A percentile compares a stretch with the other conserved stretches of the same genome.
phyloP scores from a whole-genome alignment of 106 monocot genomes.

The Acorus calamus region DNA sequence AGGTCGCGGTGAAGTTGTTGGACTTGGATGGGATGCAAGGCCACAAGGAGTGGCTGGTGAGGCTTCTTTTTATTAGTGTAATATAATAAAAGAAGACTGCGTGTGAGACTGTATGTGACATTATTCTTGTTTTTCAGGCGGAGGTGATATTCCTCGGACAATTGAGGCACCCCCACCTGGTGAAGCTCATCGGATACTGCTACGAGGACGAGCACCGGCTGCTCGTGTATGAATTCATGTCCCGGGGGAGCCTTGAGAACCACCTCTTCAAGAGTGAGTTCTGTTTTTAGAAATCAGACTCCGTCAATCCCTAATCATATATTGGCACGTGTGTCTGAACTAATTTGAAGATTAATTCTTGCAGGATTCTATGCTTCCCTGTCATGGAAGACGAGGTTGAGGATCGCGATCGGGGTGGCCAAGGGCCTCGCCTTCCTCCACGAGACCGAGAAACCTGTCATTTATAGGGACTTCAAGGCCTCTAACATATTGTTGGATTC shows the following conservation, averaged over 20 bases:
- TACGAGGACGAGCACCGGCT: constrained; percentile 50
- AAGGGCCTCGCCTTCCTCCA: constrained; percentile 31
- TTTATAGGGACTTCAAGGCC: constrained; percentile 32
- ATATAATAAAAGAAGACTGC: no score
- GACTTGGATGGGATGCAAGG: constrained; percentile 47
- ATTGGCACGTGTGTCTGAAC: no score
- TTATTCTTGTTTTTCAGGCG: constrained; percentile 14
- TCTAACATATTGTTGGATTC: constrained; percentile 35
- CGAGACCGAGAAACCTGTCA: constrained; percentile 24
- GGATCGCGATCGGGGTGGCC: constrained; percentile 26
- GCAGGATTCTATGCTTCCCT: constrained; percentile 20
- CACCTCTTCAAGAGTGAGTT: constrained; percentile 45
- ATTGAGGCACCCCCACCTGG: constrained; percentile 42
- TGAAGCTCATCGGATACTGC: constrained; percentile 59
- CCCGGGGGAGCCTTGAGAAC: constrained; percentile 47
- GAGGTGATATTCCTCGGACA: constrained; percentile 49
- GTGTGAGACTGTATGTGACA: no score
- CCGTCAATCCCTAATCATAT: background rate
- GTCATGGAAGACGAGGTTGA: constrained; percentile 26
- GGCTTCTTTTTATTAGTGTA: background rate
- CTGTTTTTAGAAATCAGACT: background rate
- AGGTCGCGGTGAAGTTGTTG: constrained; percentile 50
- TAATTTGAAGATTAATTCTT: background rate
- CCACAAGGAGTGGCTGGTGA: constrained; percentile 59
- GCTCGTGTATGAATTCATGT: constrained; percentile 51